Evolutionary conservation across 2,329 filamentous ascomycete species (phyloP).

Genomic region (Exserohilum turcica): DNA sequence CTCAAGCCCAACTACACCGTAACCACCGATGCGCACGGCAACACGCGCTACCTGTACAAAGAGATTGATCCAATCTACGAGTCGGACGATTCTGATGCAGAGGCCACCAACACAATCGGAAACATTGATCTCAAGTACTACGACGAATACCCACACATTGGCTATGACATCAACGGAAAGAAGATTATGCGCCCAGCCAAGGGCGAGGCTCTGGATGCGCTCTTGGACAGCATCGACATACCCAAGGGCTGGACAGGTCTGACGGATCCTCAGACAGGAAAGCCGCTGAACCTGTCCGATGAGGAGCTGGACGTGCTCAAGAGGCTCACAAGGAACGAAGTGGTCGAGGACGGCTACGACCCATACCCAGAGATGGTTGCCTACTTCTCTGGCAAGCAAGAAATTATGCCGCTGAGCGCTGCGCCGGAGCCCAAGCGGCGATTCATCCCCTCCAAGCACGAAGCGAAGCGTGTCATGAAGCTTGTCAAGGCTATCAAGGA

Average conservation of each 20-base stretch:
- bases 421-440: conserved; percentile 95
- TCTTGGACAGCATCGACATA: conserved; percentile 94
- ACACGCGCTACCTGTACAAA: conserved; percentile 86
- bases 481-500: conserved; percentile 94
- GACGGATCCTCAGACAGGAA: conserved; percentile 91
- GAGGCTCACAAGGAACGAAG: conserved; percentile 85
- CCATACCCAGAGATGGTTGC: conserved; percentile 92
- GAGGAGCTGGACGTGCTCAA: conserved; percentile 89
- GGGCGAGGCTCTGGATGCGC: conserved; percentile 87
- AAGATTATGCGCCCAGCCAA: conserved; percentile 95
- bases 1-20: conserved; percentile 61
- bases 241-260: conserved; percentile 97
- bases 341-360: conserved; percentile 86
- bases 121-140: conserved; percentile 94
- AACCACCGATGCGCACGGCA: conserved; percentile 85
- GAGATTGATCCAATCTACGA: conserved; percentile 96
- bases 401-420: conserved; percentile 92
- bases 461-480: conserved; percentile 95
- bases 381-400: conserved; percentile 88
- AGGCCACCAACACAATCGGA: conserved; percentile 86
- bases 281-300: conserved; percentile 82
- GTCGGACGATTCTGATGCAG: conserved; percentile 89
- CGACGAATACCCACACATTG: conserved; percentile 96
- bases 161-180: conserved; percentile 98
- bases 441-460: conserved; percentile 95